Base-by-base conservation (phyloP, 2,329 filamentous ascomycete species). In the Xylariaceae sp. region DNA sequence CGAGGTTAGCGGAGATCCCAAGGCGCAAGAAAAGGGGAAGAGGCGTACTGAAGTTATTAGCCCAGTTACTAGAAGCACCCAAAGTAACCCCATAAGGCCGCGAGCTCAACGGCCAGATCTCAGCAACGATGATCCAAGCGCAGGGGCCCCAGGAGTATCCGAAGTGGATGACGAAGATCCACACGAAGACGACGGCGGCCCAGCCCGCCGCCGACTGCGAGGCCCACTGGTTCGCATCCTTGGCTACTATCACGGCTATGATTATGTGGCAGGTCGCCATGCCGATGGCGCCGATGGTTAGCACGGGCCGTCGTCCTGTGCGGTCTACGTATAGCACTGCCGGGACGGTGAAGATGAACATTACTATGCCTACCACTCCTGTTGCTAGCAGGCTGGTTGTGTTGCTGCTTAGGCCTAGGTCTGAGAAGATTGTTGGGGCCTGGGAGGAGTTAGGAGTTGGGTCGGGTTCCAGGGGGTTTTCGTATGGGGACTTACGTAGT, bases 121-220 rank as follows among this genome's bases (percentile, higher is more conserved):
- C 87, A 2, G 85, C 81, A 1, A 89, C 79, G 51, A 91, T 76
- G 56, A 89, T 87, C 87, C 87, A 90, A 0, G 84, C 80, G 62
- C 83, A 86, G 2, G 86, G 87, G 0, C 86, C 85, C 87, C 87
- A 91, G 0, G 80, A 84, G 66, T 88, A 89, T 29, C 85, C 88
- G 63, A 91, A 91, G 68, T 87, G 80, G 29, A 88, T 74, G 26
- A 88, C 83, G 59, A 88, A 90, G 0, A 91, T 75, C 86, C 87
- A 90, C 8, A 88, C 82, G 80, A 88, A 86, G 49, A 67, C 72
- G 2, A 78, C 74, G 5, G 78, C 85, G 0, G 85, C 87, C 88
- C 88, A 91, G 1, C 87, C 87, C 0, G 85, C 84, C 0, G 78
- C 80, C 6, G 68, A 62, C 56, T 89, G 78, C 0, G 72, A 65